phyloP scores from a whole-genome alignment of 139 green algal genomes.

The Spirogloea muscicola region DNA sequence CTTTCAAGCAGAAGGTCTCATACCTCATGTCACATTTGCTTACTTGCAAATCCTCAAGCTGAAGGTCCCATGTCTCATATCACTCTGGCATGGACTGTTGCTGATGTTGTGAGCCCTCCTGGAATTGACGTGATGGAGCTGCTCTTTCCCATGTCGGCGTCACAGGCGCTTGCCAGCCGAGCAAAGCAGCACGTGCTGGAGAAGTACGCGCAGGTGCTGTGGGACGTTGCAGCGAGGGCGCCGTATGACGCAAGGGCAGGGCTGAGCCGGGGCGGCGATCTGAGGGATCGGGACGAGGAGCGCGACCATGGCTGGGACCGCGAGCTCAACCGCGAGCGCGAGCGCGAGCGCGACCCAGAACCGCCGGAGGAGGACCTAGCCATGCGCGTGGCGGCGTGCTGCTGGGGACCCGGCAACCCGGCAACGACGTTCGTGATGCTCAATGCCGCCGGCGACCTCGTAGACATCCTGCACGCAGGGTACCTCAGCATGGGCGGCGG shows the following conservation, averaged over 20 bases:
- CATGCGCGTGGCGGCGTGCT: slow-evolving; percentile 61
- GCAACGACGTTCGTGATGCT: slow-evolving; percentile 72
- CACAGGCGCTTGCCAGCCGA: slow-evolving; percentile 14
- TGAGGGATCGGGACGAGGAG: slow-evolving; percentile 44
- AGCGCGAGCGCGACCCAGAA: too few species aligned
- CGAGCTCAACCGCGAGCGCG: not conserved
- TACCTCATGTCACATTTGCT: too few species aligned
- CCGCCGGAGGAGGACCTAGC: too few species aligned
- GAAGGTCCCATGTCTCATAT: too few species aligned
- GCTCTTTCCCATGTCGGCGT: too few species aligned
- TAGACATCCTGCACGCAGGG: slow-evolving; percentile 63
- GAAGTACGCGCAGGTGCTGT: slow-evolving; percentile 35
- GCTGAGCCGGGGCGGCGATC: slow-evolving; percentile 6
- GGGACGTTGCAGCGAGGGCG: slow-evolving; percentile 16
- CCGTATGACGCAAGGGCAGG: slow-evolving; percentile 39
- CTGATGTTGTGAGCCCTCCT: too few species aligned
- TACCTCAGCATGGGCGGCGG: slow-evolving; percentile 55
- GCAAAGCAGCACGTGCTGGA: slow-evolving; percentile 14
- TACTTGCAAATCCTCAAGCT: too few species aligned
- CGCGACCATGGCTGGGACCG: not conserved
- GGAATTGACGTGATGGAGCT: too few species aligned
- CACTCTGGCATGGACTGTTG: too few species aligned
- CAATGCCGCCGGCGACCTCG: slow-evolving; percentile 61
- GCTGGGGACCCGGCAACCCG: slow-evolving; percentile 63
- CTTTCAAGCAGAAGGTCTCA: too few species aligned